Percentiles rank a stretch among this genome's conserved stretches.
Evolutionary conservation across 352 stramenopile species (phyloP).

Genomic region (Globisporangium canariense): DNA sequence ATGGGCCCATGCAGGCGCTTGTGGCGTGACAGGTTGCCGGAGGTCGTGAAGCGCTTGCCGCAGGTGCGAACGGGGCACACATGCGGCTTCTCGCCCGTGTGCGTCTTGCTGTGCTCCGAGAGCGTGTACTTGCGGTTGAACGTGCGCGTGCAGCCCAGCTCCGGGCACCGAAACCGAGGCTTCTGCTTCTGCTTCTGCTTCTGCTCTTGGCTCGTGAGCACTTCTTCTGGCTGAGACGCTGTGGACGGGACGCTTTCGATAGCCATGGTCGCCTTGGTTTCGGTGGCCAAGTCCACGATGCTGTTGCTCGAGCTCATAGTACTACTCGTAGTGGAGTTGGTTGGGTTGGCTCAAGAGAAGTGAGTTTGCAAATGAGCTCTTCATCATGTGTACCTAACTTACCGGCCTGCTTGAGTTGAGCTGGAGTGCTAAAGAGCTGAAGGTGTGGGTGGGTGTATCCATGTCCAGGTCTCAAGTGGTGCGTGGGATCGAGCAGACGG

Average conservation of each 20-base stretch:
- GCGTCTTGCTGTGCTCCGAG: slow-evolving; percentile 73
- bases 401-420: neutral
- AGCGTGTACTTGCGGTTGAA: slow-evolving; percentile 75
- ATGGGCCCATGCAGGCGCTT: slow-evolving; percentile 22
- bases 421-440: neutral
- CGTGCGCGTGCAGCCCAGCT: slow-evolving; percentile 9
- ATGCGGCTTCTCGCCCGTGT: slow-evolving; percentile 72
- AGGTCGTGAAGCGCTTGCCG: slow-evolving; percentile 33
- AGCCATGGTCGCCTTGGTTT: neutral
- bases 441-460: slow-evolving; percentile 7
- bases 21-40: slow-evolving; percentile 29
- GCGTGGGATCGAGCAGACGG: slow-evolving; percentile 1
- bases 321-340: neutral
- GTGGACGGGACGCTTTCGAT: neutral
- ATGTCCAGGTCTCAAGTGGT: slow-evolving; percentile 8
- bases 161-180: slow-evolving; percentile 4
- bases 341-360: neutral
- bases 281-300: neutral
- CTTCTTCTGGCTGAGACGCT: neutral
- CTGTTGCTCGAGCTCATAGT: slow-evolving; percentile 4
- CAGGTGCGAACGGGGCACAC: slow-evolving; percentile 23
- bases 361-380: slow-evolving; percentile 11
- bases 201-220: neutral
- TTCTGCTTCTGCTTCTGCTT: slow-evolving; percentile 6
- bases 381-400: neutral